Percentiles rank a stretch among this genome's conserved stretches.
phyloP scores from a whole-genome alignment of 2,329 filamentous ascomycete species.

The Gnomoniopsis sp. region DNA sequence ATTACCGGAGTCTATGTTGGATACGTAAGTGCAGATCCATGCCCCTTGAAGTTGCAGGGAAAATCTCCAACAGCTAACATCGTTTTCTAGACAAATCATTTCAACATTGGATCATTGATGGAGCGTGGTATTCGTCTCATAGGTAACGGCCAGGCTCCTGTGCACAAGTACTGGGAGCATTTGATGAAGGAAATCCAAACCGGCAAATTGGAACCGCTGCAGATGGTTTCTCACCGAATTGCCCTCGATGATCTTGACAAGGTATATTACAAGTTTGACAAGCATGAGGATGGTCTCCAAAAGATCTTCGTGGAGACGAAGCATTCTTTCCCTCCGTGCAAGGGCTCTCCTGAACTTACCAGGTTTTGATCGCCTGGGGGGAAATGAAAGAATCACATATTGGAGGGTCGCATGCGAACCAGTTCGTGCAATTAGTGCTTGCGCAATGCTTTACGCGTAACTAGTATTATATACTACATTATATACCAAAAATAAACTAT shows the following conservation, averaged over 20 bases:
- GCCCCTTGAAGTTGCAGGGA: not conserved
- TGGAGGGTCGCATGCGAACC: too few species aligned
- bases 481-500: too few species aligned
- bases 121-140: constrained; percentile 80
- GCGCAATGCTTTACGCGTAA: not conserved
- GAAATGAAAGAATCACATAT: not conserved
- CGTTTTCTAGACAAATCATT: constrained; percentile 63
- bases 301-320: constrained; percentile 70
- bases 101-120: constrained; percentile 83
- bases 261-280: constrained; percentile 62
- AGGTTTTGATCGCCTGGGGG: constrained; percentile 26
- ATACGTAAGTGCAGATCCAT: constrained; percentile 40
- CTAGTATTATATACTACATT: not conserved
- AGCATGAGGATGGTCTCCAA: constrained; percentile 67
- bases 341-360: constrained; percentile 42
- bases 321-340: constrained; percentile 46
- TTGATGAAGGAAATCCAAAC: constrained; percentile 66
- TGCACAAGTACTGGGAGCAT: constrained; percentile 80
- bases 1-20: constrained; percentile 70
- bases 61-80: not conserved
- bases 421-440: too few species aligned
- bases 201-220: constrained; percentile 68
- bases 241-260: constrained; percentile 69
- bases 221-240: constrained; percentile 80
- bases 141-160: constrained; percentile 64